phyloP scores from a whole-genome alignment of 2,329 filamentous ascomycete species.

The Fusarium cicatricum region DNA sequence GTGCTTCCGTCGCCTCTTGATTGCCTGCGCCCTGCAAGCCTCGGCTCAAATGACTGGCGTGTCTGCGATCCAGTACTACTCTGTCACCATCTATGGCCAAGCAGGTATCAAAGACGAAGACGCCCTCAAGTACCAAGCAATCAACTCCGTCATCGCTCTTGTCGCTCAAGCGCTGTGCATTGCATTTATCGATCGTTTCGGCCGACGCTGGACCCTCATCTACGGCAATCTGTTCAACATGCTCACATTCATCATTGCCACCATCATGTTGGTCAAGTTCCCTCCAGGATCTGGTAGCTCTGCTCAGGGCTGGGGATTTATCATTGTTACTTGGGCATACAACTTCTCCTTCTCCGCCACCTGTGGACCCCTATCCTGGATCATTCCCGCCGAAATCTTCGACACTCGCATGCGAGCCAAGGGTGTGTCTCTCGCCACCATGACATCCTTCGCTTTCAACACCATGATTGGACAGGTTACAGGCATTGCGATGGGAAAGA shows the following conservation, averaged over 20 bases:
- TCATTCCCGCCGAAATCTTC: conserved; percentile 75
- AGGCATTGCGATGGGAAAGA: conserved; percentile 56
- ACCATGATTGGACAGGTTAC: conserved; percentile 75
- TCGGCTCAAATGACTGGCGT: conserved; percentile 80
- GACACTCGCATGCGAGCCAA: conserved; percentile 77
- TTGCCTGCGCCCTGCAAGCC: conserved; percentile 74
- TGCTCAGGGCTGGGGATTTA: conserved; percentile 70
- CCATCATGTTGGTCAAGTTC: conserved; percentile 60
- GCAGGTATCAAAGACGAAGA: conserved; percentile 72
- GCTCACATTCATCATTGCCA: conserved; percentile 75
- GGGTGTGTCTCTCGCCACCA: conserved; percentile 76
- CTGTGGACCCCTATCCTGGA: conserved; percentile 69
- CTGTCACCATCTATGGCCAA: conserved; percentile 69
- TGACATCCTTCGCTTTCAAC: conserved; percentile 78
- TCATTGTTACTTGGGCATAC: conserved; percentile 76
- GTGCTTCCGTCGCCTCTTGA: conserved; percentile 75
- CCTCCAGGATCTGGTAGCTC: conserved; percentile 62
- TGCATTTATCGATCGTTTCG: conserved; percentile 72
- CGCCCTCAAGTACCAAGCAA: conserved; percentile 77
- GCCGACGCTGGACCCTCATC: conserved; percentile 76
- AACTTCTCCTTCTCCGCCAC: conserved; percentile 79
- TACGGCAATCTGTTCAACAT: conserved; percentile 76
- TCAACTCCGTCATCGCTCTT: conserved; percentile 74
- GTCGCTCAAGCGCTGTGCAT: conserved; percentile 74
- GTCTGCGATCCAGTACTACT: conserved; percentile 78